A percentile compares a stretch with the other conserved stretches of the same genome.
These are phyloP conservation scores for Ramularia collo-cygni DNA, from an alignment of 2,329 filamentous ascomycete genomes.

Conservation along the genomic window DNA sequence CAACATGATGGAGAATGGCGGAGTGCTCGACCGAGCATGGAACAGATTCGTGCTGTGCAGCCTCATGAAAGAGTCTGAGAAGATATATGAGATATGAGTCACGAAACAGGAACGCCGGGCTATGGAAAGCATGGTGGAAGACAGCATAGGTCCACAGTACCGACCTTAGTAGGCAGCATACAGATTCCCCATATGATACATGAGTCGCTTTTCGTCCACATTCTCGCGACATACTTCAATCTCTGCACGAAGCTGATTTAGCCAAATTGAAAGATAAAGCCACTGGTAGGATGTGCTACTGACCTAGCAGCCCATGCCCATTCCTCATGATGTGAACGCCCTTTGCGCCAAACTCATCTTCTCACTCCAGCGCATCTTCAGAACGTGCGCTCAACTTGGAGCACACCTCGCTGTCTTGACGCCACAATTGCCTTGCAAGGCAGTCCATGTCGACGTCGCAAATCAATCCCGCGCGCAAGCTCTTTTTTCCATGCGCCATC, in stretches of 20 bases:
- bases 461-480: not conserved
- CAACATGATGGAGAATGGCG: slow-evolving; percentile 19
- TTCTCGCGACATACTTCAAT: too few relatives aligned
- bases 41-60: slow-evolving; percentile 39
- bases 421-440: not conserved
- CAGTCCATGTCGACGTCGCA: not conserved
- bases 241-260: too few relatives aligned
- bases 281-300: slow-evolving; percentile 2
- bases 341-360: not conserved
- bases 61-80: slow-evolving; percentile 42
- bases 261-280: not conserved
- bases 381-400: slow-evolving; percentile 1
- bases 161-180: too few relatives aligned
- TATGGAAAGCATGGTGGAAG: too few relatives aligned
- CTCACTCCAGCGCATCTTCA: not conserved
- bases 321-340: not conserved
- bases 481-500: slow-evolving; percentile 12
- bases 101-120: too few relatives aligned
- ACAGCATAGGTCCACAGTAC: too few relatives aligned
- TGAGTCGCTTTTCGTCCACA: too few relatives aligned
- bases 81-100: slow-evolving; percentile 1
- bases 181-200: too few relatives aligned
- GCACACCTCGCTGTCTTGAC: not conserved
- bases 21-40: slow-evolving; percentile 38
- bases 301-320: slow-evolving; percentile 2